Evolutionary conservation across 768 basidiomycete genomes (phyloP).

Genomic region (Calvatia gigantea): DNA sequence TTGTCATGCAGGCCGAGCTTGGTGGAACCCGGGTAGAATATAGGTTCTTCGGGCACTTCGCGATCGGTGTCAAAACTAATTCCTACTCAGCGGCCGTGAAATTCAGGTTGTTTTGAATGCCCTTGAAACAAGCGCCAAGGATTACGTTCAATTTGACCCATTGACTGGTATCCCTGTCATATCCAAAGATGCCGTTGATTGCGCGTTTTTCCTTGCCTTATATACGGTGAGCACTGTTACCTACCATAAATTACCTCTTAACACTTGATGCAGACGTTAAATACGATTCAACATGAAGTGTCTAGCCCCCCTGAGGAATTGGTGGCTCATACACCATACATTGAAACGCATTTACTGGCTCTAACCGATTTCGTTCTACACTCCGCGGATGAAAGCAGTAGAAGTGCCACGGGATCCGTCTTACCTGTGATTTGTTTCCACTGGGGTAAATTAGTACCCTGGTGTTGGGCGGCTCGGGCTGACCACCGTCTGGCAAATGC

Average conservation of each 20-base stretch:
- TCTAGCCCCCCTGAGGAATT: background rate
- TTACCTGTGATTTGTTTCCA: conserved; percentile 50
- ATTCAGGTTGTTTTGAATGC: background rate
- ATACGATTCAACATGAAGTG: background rate
- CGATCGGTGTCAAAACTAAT: background rate
- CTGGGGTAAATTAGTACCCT: conserved; percentile 55
- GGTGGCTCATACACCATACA: background rate
- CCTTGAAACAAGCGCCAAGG: conserved; percentile 4
- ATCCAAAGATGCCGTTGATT: background rate
- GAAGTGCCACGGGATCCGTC: background rate
- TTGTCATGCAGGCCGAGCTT: conserved; percentile 49
- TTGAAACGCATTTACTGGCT: conserved; percentile 3
- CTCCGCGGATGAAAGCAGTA: background rate
- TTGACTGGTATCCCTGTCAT: background rate
- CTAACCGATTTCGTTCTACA: conserved; percentile 1
- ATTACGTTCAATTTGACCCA: background rate
- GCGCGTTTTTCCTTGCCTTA: conserved; percentile 3
- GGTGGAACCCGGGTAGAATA: background rate
- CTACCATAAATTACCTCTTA: background rate
- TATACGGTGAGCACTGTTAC: background rate
- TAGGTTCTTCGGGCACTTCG: background rate
- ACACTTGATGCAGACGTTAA: background rate
- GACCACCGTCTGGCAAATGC: conserved; percentile 48
- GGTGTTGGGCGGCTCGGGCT: conserved; percentile 65
- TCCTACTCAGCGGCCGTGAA: background rate